phyloP scores from a whole-genome alignment of 2,329 filamentous ascomycete species.

The Colletotrichum tofieldiae region DNA sequence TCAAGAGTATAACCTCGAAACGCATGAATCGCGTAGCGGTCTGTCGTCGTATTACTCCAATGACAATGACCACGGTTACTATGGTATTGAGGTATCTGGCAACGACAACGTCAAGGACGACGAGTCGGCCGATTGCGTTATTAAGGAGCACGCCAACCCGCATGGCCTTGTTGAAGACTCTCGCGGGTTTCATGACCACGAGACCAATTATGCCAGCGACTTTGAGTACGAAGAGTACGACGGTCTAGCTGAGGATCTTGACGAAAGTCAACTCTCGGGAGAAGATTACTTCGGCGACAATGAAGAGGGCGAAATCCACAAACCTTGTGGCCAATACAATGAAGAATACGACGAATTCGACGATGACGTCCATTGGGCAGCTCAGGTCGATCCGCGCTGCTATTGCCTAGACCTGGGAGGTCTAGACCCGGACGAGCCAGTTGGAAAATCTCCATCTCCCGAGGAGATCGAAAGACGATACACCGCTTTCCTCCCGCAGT shows the following conservation, averaged over 20 bases:
- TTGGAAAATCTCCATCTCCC: too few relatives aligned
- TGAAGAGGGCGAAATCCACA: neutral
- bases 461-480: slow-evolving; percentile 13
- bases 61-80: neutral
- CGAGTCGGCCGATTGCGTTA: neutral
- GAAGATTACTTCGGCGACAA: neutral
- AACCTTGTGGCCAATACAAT: neutral
- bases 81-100: neutral
- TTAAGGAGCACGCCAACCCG: neutral
- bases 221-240: neutral
- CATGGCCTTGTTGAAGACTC: neutral
- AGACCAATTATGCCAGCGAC: neutral
- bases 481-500: slow-evolving; percentile 8
- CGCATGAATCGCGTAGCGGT: neutral
- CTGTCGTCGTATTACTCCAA: neutral
- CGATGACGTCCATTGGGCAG: neutral
- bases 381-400: neutral
- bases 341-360: neutral
- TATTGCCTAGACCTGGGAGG: neutral
- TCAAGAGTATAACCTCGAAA: neutral
- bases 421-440: neutral
- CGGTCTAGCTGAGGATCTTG: neutral
- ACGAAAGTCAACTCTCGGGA: neutral
- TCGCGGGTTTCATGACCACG: neutral
- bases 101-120: neutral